Evolutionary conservation across 140 eudicot species (phyloP).

Genomic region (Oenanthe javanica): DNA sequence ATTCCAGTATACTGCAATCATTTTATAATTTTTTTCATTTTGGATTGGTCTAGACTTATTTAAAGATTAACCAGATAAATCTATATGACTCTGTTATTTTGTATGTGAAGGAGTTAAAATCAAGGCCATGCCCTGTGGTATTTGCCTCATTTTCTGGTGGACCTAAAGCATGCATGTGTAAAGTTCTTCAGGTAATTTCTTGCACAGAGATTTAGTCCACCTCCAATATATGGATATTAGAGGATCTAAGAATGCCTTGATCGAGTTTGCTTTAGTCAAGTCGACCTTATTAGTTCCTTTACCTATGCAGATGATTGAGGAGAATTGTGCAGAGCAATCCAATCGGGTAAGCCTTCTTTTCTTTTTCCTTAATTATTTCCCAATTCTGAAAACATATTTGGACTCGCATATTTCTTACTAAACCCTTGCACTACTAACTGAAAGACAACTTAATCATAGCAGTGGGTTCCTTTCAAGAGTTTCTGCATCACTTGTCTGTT

Average conservation of each 20-base stretch:
- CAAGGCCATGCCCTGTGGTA: constrained; percentile 75
- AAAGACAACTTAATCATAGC: background rate
- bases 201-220: background rate
- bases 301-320: constrained; percentile 60
- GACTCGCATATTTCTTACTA: background rate
- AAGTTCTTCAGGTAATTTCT: constrained; percentile 75
- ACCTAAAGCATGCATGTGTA: constrained; percentile 89
- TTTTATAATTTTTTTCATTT: background rate
- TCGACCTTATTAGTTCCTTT: background rate
- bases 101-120: constrained; percentile 59
- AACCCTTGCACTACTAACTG: background rate
- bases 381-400: background rate
- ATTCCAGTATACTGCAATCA: background rate
- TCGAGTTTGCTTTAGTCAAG: background rate
- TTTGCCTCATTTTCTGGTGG: constrained; percentile 93
- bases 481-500: background rate
- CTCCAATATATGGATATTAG: background rate
- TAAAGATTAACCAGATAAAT: background rate
- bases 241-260: background rate
- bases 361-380: background rate
- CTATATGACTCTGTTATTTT: background rate
- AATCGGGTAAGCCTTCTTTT: constrained; percentile 33
- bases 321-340: constrained; percentile 37
- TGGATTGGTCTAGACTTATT: background rate
- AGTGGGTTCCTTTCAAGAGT: background rate